Conservation (phyloP, 495 filamentous ascomycete species). For the Talaromyces ruber region DNA sequence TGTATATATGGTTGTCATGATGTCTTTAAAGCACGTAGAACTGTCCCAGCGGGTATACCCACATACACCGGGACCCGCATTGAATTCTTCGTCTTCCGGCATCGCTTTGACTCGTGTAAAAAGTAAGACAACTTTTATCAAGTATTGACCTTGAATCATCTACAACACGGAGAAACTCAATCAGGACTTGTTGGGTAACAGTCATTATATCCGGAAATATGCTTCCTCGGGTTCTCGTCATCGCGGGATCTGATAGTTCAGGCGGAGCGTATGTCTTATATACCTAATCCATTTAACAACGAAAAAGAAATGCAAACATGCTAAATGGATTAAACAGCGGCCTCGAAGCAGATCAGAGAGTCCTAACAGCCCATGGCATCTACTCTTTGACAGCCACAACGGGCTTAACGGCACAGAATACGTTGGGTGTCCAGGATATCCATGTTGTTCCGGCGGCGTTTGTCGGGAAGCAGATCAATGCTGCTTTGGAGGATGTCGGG, state of each 20-base stretch:
- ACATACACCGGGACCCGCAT: neutral
- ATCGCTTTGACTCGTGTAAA: neutral
- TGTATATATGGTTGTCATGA: neutral
- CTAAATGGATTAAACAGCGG: conserved; percentile 48
- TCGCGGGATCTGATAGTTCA: conserved; percentile 80
- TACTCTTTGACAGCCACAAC: conserved; percentile 98
- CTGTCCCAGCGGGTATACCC: neutral
- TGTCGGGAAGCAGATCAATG: conserved; percentile 76
- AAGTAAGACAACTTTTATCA: neutral
- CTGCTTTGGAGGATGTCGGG: conserved; percentile 72
- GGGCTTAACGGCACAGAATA: conserved; percentile 92
- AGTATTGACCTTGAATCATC: neutral
- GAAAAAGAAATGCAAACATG: neutral
- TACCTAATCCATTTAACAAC: conserved; percentile 5
- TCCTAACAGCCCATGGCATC: conserved; percentile 81
- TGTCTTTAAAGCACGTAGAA: neutral
- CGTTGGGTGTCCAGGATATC: conserved; percentile 71
- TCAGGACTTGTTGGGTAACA: neutral
- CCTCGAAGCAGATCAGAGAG: conserved; percentile 95
- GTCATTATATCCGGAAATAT: neutral
- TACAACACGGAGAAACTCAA: neutral
- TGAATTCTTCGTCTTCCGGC: neutral
- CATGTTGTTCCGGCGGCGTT: conserved; percentile 72
- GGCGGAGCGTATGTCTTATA: conserved; percentile 67
- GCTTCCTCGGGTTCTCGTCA: conserved; percentile 53